Evolutionary conservation across 225 moss, liverwort and hornwort genomes (phyloP).

Genomic region (Physcomitrium patens): DNA sequence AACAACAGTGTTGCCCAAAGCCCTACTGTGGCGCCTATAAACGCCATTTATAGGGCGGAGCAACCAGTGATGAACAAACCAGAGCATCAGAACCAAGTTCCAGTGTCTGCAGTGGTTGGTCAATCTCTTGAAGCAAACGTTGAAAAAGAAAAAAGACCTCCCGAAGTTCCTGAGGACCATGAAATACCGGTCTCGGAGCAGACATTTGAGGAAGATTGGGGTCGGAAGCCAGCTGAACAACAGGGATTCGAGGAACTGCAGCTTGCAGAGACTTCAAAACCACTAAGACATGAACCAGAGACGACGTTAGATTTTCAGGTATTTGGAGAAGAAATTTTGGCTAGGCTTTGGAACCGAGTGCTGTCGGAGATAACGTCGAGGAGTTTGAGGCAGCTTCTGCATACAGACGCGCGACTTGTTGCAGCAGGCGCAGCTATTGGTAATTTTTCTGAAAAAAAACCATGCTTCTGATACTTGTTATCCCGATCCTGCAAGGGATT

Average conservation of each 20-base stretch:
- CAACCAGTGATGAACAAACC: slow-evolving; percentile 30
- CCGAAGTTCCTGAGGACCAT: slow-evolving; percentile 31
- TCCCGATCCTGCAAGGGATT: too few species aligned
- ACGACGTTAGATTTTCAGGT: slow-evolving; percentile 28
- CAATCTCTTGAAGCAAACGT: slow-evolving; percentile 15
- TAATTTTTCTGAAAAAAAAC: slow-evolving; percentile 1
- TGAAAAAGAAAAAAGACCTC: slow-evolving; percentile 30
- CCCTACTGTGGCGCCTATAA: slow-evolving; percentile 29
- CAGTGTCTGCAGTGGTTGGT: slow-evolving; percentile 22
- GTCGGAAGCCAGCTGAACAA: slow-evolving; percentile 38
- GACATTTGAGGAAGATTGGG: slow-evolving; percentile 31
- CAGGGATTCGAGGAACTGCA: background rate
- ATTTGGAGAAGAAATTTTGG: slow-evolving; percentile 28
- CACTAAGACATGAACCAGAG: slow-evolving; percentile 16
- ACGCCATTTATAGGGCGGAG: slow-evolving; percentile 14
- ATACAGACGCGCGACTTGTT: slow-evolving; percentile 37
- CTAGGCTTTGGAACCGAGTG: slow-evolving; percentile 37
- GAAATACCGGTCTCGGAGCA: slow-evolving; percentile 24
- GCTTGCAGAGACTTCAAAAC: slow-evolving; percentile 21
- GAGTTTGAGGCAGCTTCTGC: slow-evolving; percentile 37
- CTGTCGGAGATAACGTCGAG: slow-evolving; percentile 37
- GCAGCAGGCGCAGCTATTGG: slow-evolving; percentile 40
- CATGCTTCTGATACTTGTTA: too few species aligned
- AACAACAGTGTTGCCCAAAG: slow-evolving; percentile 62
- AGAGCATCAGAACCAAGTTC: slow-evolving; percentile 30